Percentiles rank a stretch among this genome's conserved stretches.
Evolutionary conservation across 192 early-diverging fungal genomes (phyloP).

Genomic region (Mortierella hygrophila): DNA sequence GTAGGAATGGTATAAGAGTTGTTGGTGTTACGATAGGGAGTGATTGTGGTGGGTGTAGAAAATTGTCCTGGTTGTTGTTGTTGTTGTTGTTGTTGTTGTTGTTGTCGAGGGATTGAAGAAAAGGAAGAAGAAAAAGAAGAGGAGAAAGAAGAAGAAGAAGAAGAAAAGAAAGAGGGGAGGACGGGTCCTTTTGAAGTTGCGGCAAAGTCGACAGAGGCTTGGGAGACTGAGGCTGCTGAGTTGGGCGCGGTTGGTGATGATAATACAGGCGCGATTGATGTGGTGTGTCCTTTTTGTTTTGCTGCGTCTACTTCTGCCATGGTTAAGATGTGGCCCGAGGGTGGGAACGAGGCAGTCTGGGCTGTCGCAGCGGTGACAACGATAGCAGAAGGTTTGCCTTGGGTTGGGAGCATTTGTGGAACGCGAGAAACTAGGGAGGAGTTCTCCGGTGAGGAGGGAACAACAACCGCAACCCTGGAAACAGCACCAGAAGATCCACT

Average conservation of each 20-base stretch:
- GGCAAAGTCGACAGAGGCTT: not conserved
- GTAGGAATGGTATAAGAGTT: slow-evolving; percentile 4
- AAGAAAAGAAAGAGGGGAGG: not conserved
- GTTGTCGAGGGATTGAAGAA: slow-evolving; percentile 6
- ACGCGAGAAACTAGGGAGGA: not conserved
- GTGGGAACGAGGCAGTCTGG: not conserved
- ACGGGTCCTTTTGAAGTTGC: slow-evolving; percentile 11
- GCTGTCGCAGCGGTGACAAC: not conserved
- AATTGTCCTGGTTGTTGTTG: not conserved
- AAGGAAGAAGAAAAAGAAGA: slow-evolving; percentile 14
- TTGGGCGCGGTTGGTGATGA: not conserved
- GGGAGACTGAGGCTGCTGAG: slow-evolving; percentile 1
- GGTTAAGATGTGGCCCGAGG: not conserved
- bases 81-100: slow-evolving; percentile 4
- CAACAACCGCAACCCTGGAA: not conserved
- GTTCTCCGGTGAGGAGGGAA: not conserved
- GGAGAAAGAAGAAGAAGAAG: not conserved
- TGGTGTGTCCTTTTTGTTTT: not conserved
- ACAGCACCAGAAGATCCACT: not conserved
- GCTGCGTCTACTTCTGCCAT: not conserved
- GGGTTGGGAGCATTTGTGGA: not conserved
- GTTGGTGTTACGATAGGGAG: too few relatives aligned
- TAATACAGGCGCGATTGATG: not conserved
- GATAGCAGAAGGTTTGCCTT: slow-evolving; percentile 6
- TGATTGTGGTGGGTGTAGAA: too few relatives aligned